Percentiles rank a stretch among this genome's conserved stretches.
These are phyloP conservation scores for Saccharomycodes ludwigii DNA, from an alignment of 805 yeast species.

Conservation along the genomic window DNA sequence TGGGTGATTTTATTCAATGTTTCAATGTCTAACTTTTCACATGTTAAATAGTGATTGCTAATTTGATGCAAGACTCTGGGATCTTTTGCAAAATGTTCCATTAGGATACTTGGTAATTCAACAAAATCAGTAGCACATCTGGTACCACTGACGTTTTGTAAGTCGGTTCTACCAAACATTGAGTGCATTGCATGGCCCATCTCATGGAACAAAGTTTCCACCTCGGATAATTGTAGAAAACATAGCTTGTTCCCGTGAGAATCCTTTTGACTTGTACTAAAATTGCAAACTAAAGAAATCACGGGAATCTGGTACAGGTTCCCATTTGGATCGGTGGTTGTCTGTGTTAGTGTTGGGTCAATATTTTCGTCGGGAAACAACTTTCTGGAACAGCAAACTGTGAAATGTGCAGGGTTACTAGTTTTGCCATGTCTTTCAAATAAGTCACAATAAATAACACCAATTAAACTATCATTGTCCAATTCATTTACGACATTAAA, in stretches of 20 bases:
- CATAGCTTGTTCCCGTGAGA: conserved; percentile 31
- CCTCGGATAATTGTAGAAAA: conserved; percentile 59
- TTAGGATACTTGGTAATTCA: conserved; percentile 89
- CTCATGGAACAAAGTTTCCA: conserved; percentile 92
- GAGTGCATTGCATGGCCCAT: conserved; percentile 99
- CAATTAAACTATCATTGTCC: conserved; percentile 48
- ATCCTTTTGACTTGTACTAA: conserved; percentile 31
- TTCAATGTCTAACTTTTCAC: conserved; percentile 33
- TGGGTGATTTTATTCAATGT: conserved; percentile 38
- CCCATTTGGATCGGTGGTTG: conserved; percentile 22
- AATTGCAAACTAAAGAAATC: conserved; percentile 80
- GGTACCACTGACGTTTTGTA: conserved; percentile 91
- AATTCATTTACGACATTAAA: conserved; percentile 59
- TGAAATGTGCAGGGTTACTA: conserved; percentile 88
- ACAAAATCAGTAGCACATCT: conserved; percentile 95
- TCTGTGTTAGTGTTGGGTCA: neutral
- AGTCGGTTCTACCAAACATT: conserved; percentile 81
- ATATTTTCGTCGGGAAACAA: conserved; percentile 42
- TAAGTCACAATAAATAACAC: conserved; percentile 78
- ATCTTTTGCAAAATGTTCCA: conserved; percentile 87
- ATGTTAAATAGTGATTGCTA: conserved; percentile 57
- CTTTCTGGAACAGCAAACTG: conserved; percentile 86
- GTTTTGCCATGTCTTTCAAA: conserved; percentile 68
- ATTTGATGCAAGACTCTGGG: conserved; percentile 60
- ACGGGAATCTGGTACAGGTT: conserved; percentile 62